phyloP scores from a whole-genome alignment of 345 rosid species.

The Lepidium sativum region DNA sequence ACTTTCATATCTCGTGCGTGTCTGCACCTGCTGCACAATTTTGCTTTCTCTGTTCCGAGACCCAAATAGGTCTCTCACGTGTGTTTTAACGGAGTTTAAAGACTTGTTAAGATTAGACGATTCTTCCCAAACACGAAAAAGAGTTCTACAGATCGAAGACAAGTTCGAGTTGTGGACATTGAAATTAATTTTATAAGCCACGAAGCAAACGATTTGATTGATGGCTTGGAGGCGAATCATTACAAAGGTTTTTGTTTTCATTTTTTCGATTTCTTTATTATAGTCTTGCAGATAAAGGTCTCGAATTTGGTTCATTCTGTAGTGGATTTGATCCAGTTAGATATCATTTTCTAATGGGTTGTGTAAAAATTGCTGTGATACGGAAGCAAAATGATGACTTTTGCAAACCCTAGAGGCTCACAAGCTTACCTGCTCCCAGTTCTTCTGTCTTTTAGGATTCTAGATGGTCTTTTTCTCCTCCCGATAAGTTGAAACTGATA shows the following conservation, averaged over 20 bases:
- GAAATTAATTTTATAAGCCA: slow-evolving; percentile 12
- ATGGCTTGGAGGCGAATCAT: too few species aligned
- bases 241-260: too few species aligned
- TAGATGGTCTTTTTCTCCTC: background rate
- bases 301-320: background rate
- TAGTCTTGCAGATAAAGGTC: background rate
- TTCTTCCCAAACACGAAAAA: background rate
- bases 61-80: slow-evolving; percentile 21
- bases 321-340: background rate
- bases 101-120: background rate
- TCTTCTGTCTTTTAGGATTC: background rate
- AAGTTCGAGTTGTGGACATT: background rate
- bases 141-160: background rate
- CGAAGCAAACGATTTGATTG: too few species aligned
- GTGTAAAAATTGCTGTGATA: background rate
- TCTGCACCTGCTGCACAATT: slow-evolving; percentile 21
- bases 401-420: slow-evolving; percentile 13
- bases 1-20: slow-evolving; percentile 16
- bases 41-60: slow-evolving; percentile 8
- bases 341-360: background rate
- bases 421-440: too few species aligned
- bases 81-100: background rate
- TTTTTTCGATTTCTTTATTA: background rate
- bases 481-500: background rate
- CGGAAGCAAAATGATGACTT: background rate